Base-by-base conservation (phyloP, 805 yeast species). In the Candida mattraensis region DNA sequence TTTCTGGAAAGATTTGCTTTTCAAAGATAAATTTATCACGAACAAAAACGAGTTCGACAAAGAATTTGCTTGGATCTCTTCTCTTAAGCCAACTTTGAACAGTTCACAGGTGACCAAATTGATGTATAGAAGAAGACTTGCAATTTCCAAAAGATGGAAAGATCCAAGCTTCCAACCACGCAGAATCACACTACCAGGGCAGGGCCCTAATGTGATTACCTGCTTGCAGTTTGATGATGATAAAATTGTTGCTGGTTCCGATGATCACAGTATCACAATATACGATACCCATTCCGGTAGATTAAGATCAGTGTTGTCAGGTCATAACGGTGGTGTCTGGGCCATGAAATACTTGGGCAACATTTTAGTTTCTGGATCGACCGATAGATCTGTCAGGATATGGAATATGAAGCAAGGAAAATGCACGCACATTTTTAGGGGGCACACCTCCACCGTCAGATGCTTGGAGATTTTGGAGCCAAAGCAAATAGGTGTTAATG, bases 291-390 rank as follows among this genome's bases (percentile, higher is more conserved):
- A 70, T 19, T 77, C 84, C 1, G 97, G 97, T 5, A 64, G 66
- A 26, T 67, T 82, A 33, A 52, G 80, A 7, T 67, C 73, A 26
- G 78, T 79, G 5, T 68, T 93, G 28, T 69, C 72, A 27, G 97
- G 96, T 6, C 99, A 93, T 56, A 95, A 84, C 36, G 99, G 99
- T 28, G 99, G 99, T 24, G 99, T 93, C 5, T 93, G 99, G 99
- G 98, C 99, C 1, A 70, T 93, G 57, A 87, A 91, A 61, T 89
- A 88, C 55, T 70, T 76, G 36, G 88, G 86, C 15, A 78, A 81
- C 51, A 87, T 88, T 7, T 69, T 93, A 28, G 95, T 91, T 1
- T 84, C 94, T 41, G 99, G 98, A 0, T 83, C 96, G 2, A 91
- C 97, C 0, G 99, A 93, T 62, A 74, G 96, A 48, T 82, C 95